A percentile compares a stretch with the other conserved stretches of the same genome.
phyloP scores from a whole-genome alignment of 2,329 filamentous ascomycete species.

The Fusarium denticulatum region DNA sequence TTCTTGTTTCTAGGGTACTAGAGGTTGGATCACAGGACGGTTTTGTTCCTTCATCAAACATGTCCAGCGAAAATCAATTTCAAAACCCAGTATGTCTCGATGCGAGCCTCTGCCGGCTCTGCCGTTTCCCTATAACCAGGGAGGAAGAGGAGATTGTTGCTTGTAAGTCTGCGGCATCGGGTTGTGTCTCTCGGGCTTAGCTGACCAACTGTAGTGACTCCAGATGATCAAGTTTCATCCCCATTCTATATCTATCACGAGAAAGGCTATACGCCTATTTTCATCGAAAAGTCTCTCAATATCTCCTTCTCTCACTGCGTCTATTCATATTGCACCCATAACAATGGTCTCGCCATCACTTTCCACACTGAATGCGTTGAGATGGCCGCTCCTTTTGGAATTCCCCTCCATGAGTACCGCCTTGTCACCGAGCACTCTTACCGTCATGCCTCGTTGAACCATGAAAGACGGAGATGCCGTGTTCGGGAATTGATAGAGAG shows the following conservation, averaged over 20 bases:
- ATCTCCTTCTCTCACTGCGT: background rate
- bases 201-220: background rate
- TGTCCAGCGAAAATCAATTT: background rate
- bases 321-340: background rate
- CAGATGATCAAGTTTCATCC: background rate
- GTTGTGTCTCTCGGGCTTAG: accelerated
- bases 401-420: background rate
- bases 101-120: background rate
- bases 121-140: background rate
- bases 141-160: background rate
- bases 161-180: accelerated
- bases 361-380: conserved; percentile 4
- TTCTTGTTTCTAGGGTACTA: too few species aligned
- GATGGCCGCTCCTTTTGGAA: background rate
- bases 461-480: background rate
- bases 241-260: background rate
- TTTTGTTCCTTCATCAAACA: background rate
- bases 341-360: background rate
- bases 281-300: background rate
- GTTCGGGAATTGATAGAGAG: background rate
- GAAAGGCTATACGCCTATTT: background rate
- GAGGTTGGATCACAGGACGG: background rate
- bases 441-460: background rate
- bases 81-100: conserved; percentile 15
- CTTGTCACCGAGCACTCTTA: background rate